Conservation (phyloP, 2,329 filamentous ascomycete genomes). For the Fusarium verrucosum region DNA sequence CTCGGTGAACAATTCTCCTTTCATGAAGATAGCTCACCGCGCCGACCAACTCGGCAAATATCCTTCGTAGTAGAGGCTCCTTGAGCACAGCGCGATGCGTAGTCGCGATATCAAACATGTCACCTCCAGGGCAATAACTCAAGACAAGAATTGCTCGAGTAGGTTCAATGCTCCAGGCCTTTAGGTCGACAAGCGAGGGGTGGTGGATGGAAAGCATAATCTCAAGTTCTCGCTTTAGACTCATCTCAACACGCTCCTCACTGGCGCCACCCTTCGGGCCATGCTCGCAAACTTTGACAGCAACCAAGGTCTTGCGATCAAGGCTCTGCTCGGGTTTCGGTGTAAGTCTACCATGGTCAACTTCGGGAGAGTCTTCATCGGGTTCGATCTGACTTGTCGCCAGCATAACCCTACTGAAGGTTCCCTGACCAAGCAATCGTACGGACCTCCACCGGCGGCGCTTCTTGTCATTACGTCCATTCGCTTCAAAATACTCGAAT, state of each 20-base stretch:
- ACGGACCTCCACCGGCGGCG: conserved; percentile 81
- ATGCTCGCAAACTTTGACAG: conserved; percentile 95
- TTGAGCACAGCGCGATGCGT: conserved; percentile 73
- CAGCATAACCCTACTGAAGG: conserved; percentile 93
- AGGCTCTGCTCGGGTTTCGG: conserved; percentile 46
- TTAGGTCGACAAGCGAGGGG: conserved; percentile 88
- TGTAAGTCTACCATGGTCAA: conserved; percentile 47
- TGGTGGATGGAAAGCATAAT: conserved; percentile 90
- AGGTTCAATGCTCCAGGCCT: conserved; percentile 88
- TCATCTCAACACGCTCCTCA: conserved; percentile 91
- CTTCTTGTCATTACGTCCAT: conserved; percentile 73
- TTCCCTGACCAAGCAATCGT: conserved; percentile 86
- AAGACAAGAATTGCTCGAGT: conserved; percentile 85
- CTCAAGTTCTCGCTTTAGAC: conserved; percentile 92
- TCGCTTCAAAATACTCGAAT: conserved; percentile 75
- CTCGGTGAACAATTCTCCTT: conserved; percentile 88
- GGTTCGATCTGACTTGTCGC: conserved; percentile 78
- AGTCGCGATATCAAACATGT: conserved; percentile 92
- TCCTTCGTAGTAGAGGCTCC: conserved; percentile 76
- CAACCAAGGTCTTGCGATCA: conserved; percentile 84
- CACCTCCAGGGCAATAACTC: conserved; percentile 91
- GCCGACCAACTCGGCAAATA: conserved; percentile 88
- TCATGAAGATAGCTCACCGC: conserved; percentile 88
- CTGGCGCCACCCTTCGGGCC: conserved; percentile 93
- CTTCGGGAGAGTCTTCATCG: conserved; percentile 56